Base-by-base conservation (phyloP, 139 green algal species). In the Tetraselmis striata region DNA sequence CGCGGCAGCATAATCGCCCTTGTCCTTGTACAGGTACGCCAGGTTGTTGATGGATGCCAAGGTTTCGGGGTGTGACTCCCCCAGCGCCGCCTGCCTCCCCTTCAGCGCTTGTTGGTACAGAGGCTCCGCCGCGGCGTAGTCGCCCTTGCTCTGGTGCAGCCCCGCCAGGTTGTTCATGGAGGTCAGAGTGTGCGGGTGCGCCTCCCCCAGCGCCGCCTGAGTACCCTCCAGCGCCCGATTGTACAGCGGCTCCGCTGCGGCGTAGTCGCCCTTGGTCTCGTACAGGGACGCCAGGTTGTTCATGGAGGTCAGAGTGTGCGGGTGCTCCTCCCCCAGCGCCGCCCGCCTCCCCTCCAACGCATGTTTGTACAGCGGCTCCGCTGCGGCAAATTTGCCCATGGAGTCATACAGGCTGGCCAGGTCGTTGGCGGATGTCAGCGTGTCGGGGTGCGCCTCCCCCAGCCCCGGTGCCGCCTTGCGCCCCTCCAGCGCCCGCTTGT, bases 181-280 rank as follows among this genome's bases (percentile, higher is more conserved):
- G 24, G 75, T 28, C 22, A 79, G 32, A 1, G 79, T 75, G 31
- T 86, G 78, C 22, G 83, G 78, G 28, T 86, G 83, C 27, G 24
- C 24, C 59, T 31, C 32, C 67, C 83, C 83, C 24, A 86, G 26
- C 32, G 82, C 28, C 1, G 78, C 83, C 29, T 81, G 31, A 45
- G 59, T 77, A 74, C 79, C 78, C 2, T 24, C 76, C 31, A 86
- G 29, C 83, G 82, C 83, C 32, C 76, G 74, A 79, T 26, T 28
- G 32, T 83, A 81, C 83, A 86, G 27, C 1, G n/a, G 30, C 78
- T 86, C 83, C 22, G 83, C 83, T 26, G 77, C 78, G n/a, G 2
- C 74, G 5, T 31, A 28, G 22, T 80, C 79, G 74, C 78, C 78
- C 2, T 80, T 59, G 22, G 59, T n/a, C 27, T 82, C 31, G 22